phyloP scores from a whole-genome alignment of 2,329 filamentous ascomycete genomes.

The Tolypocladium sp. region DNA sequence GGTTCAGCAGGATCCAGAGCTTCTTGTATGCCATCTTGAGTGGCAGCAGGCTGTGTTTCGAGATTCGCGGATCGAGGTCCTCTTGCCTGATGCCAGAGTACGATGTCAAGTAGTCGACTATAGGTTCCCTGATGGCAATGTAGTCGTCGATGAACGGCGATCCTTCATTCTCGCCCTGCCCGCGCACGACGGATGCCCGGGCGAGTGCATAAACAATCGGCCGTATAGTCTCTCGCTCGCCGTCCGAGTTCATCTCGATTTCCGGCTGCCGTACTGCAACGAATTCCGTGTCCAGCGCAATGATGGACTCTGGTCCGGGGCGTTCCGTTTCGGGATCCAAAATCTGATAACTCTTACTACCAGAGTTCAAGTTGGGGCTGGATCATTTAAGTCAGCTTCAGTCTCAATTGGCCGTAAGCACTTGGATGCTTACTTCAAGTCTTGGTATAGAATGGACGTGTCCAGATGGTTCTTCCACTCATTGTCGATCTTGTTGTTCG shows the following conservation, averaged over 20 bases:
- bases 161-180: slow-evolving; percentile 67
- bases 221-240: slow-evolving; percentile 82
- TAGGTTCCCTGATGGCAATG: slow-evolving; percentile 79
- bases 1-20: slow-evolving; percentile 89
- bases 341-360: slow-evolving; percentile 46
- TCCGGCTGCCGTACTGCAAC: slow-evolving; percentile 88
- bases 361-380: slow-evolving; percentile 25
- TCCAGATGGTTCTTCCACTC: slow-evolving; percentile 81
- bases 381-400: slow-evolving; percentile 4
- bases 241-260: slow-evolving; percentile 92
- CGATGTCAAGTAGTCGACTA: slow-evolving; percentile 90
- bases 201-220: slow-evolving; percentile 86
- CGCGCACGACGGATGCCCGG: slow-evolving; percentile 84
- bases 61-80: slow-evolving; percentile 73
- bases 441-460: slow-evolving; percentile 73
- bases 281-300: slow-evolving; percentile 94
- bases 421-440: slow-evolving; percentile 37
- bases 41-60: slow-evolving; percentile 72
- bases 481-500: slow-evolving; percentile 74
- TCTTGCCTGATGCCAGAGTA: slow-evolving; percentile 85
- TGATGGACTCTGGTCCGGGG: slow-evolving; percentile 62
- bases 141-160: slow-evolving; percentile 95
- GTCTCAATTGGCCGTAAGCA: not conserved
- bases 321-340: slow-evolving; percentile 52
- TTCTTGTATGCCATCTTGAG: slow-evolving; percentile 96